phyloP scores from a whole-genome alignment of 768 basidiomycete species.

The Russula ochroleuca region DNA sequence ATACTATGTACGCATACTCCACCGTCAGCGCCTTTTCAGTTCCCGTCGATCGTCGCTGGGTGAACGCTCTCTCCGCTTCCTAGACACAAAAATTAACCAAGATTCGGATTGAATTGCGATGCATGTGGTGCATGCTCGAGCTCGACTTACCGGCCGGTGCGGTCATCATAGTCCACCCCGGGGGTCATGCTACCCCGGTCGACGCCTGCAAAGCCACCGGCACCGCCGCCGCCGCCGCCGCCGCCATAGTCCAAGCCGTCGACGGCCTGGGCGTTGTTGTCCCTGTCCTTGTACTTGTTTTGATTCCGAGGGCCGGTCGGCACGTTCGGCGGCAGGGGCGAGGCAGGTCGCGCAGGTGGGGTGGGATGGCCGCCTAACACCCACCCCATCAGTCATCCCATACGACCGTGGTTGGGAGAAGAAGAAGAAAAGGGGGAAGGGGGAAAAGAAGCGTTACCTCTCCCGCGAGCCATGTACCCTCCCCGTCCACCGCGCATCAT shows the following conservation, averaged over 20 bases:
- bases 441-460: conserved; percentile 31
- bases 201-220: conserved; percentile 20
- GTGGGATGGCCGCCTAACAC: conserved; percentile 35
- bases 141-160: conserved; percentile 24
- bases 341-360: conserved; percentile 68
- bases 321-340: conserved; percentile 80
- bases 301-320: conserved; percentile 86
- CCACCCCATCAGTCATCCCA: not conserved
- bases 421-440: not conserved
- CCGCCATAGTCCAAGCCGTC: conserved; percentile 89
- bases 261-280: conserved; percentile 78
- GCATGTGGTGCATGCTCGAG: not conserved
- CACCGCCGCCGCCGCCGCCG: conserved; percentile 45
- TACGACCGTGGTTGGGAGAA: not conserved
- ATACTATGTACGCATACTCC: not conserved
- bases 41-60: conserved; percentile 28
- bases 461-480: conserved; percentile 40
- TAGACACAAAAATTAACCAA: conserved; percentile 1
- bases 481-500: conserved; percentile 43
- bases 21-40: conserved; percentile 25
- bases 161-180: conserved; percentile 18
- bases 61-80: conserved; percentile 28
- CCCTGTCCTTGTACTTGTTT: conserved; percentile 87
- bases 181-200: conserved; percentile 30
- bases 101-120: not conserved